phyloP scores from a whole-genome alignment of 306 rosid genomes.

The Arachis stenosperma region DNA sequence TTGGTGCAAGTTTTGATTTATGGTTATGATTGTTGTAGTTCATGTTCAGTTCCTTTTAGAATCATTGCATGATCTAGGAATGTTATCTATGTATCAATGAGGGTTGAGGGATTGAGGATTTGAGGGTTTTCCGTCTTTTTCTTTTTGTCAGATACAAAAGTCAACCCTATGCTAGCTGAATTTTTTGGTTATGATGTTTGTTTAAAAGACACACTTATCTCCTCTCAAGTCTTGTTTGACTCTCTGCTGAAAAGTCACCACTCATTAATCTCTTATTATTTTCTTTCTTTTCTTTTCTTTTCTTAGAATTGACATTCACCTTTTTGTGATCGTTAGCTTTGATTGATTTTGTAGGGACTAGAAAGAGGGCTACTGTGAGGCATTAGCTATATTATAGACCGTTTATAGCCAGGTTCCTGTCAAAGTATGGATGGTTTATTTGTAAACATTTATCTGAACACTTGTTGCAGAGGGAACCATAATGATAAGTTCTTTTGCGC shows the following conservation, averaged over 20 bases:
- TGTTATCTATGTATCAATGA: not conserved
- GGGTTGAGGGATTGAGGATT: not conserved
- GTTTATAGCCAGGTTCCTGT: not conserved
- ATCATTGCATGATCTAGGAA: not conserved
- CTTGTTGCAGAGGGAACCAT: not conserved
- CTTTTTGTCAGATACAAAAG: not conserved
- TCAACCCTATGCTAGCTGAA: not conserved
- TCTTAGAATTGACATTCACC: not conserved
- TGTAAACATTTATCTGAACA: not conserved
- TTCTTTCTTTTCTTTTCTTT: not conserved
- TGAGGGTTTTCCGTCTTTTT: not conserved
- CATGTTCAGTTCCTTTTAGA: not conserved
- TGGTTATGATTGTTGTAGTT: not conserved
- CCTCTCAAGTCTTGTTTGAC: constrained; percentile 17
- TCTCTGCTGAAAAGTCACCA: not conserved
- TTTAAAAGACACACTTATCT: constrained; percentile 1
- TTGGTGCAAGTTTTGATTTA: not conserved
- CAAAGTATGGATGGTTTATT: not conserved
- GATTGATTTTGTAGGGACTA: not conserved
- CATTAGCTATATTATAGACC: not conserved
- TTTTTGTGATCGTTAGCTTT: not conserved
- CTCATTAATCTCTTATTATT: too few relatives aligned
- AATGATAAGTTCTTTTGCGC: too few relatives aligned
- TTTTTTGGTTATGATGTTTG: not conserved
- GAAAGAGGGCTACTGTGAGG: not conserved